phyloP scores from a whole-genome alignment of 108 stramenopile genomes.

The Nannochloropsis gaditana region DNA sequence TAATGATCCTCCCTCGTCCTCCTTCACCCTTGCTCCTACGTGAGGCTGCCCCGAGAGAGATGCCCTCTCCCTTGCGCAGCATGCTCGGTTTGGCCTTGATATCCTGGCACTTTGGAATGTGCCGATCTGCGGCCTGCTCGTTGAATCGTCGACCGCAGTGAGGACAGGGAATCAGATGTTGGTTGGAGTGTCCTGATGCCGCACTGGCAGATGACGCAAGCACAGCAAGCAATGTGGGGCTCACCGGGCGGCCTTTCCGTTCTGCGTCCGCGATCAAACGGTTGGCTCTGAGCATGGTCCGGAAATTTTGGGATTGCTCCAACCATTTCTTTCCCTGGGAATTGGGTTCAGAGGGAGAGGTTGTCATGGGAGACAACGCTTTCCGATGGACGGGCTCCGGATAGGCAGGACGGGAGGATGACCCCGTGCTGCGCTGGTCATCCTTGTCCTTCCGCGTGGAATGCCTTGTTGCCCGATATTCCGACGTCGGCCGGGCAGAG shows the following conservation, averaged over 20 bases:
- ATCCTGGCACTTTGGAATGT: slow-evolving; percentile 10
- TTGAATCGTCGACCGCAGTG: not conserved
- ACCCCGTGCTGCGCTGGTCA: too few relatives aligned
- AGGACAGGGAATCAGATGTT: not conserved
- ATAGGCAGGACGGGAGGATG: too few relatives aligned
- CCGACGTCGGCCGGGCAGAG: too few relatives aligned
- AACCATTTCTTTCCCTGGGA: not conserved
- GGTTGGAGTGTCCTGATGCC: not conserved
- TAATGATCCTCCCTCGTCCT: not conserved
- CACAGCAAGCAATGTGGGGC: not conserved
- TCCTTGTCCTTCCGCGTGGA: too few relatives aligned
- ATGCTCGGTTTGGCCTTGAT: not conserved
- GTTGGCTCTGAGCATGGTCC: not conserved
- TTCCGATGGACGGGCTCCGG: too few relatives aligned
- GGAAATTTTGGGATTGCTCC: not conserved
- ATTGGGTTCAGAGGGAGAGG: too few relatives aligned
- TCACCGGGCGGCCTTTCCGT: not conserved
- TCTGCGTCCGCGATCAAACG: not conserved
- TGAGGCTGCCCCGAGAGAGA: not conserved
- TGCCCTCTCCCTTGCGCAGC: not conserved
- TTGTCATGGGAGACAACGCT: too few relatives aligned
- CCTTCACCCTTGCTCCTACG: not conserved
- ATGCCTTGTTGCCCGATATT: too few relatives aligned
- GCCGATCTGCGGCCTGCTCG: slow-evolving; percentile 7
- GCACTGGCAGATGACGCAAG: not conserved